Percentiles rank a stretch among this genome's conserved stretches.
Evolutionary conservation across 495 filamentous ascomycete species (phyloP).

Genomic region (Penicillium verhagenii): DNA sequence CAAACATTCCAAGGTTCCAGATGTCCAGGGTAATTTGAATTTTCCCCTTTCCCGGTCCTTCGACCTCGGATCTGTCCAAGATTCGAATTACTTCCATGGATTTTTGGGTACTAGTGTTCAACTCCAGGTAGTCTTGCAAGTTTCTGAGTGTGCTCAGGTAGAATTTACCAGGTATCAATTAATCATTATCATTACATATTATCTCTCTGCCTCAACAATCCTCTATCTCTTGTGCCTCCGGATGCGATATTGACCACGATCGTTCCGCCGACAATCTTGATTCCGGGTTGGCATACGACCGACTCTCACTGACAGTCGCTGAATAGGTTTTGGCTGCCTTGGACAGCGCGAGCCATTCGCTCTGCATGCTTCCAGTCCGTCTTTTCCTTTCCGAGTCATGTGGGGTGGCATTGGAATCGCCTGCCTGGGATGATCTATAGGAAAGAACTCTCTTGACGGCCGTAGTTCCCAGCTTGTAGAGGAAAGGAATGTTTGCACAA

Average conservation of each 20-base stretch:
- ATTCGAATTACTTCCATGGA: too few relatives aligned
- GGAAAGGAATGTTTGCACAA: conserved; percentile 41
- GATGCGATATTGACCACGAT: background rate
- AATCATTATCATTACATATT: background rate
- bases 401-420: background rate
- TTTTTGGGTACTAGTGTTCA: too few relatives aligned
- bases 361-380: background rate
- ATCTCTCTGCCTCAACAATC: background rate
- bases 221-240: background rate
- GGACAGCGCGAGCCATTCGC: background rate
- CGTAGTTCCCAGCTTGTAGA: background rate
- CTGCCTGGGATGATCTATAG: background rate
- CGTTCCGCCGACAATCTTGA: background rate
- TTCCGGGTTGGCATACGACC: background rate
- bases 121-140: too few relatives aligned
- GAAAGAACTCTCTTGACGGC: background rate
- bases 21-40: too few relatives aligned
- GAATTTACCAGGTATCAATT: too few relatives aligned
- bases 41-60: too few relatives aligned
- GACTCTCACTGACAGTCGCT: background rate
- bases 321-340: background rate
- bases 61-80: too few relatives aligned
- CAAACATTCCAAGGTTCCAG: too few relatives aligned
- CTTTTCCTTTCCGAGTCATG: background rate
- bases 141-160: too few relatives aligned